These are phyloP conservation scores for Ampelomyces quisqualis DNA, from an alignment of 2,329 filamentous ascomycete species.

Conservation along the genomic window DNA sequence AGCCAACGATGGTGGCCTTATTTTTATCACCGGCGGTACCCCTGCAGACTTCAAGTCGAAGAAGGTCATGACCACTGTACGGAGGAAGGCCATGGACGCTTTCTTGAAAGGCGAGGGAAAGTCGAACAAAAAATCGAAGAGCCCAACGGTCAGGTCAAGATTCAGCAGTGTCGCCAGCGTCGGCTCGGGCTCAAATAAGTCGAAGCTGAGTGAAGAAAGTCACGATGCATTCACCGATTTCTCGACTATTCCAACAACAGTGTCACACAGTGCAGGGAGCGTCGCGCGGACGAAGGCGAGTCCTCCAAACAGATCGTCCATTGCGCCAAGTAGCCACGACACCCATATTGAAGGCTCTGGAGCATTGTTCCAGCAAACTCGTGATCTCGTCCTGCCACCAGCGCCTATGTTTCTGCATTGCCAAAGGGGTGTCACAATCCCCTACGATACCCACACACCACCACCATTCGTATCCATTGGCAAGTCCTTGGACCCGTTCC, in stretches of 20 bases:
- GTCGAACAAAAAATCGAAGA: slow-evolving; percentile 8
- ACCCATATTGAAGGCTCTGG: slow-evolving; percentile 9
- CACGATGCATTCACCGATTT: slow-evolving; percentile 11
- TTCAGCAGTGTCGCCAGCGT: slow-evolving; percentile 24
- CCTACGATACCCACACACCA: slow-evolving; percentile 20
- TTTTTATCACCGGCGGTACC: slow-evolving; percentile 38
- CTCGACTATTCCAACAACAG: slow-evolving; percentile 4
- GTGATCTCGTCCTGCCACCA: slow-evolving; percentile 18
- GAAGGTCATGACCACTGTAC: slow-evolving; percentile 36
- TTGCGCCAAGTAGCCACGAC: slow-evolving; percentile 1
- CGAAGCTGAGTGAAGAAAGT: slow-evolving; percentile 17
- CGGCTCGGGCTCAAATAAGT: slow-evolving; percentile 5
- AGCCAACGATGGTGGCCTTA: slow-evolving; percentile 15
- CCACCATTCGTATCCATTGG: slow-evolving; percentile 33
- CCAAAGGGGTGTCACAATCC: slow-evolving; percentile 12
- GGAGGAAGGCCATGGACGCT: slow-evolving; percentile 40
- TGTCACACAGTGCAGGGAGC: slow-evolving; percentile 3
- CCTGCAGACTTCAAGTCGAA: slow-evolving; percentile 37
- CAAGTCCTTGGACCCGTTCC: slow-evolving; percentile 38
- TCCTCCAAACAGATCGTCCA: slow-evolving; percentile 9
- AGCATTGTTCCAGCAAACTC: slow-evolving; percentile 5
- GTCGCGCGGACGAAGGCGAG: slow-evolving; percentile 3
- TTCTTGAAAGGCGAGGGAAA: slow-evolving; percentile 31
- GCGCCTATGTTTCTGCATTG: slow-evolving; percentile 26
- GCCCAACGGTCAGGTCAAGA: slow-evolving; percentile 5